phyloP scores from a whole-genome alignment of 306 rosid species.

The Castanea sativa region DNA sequence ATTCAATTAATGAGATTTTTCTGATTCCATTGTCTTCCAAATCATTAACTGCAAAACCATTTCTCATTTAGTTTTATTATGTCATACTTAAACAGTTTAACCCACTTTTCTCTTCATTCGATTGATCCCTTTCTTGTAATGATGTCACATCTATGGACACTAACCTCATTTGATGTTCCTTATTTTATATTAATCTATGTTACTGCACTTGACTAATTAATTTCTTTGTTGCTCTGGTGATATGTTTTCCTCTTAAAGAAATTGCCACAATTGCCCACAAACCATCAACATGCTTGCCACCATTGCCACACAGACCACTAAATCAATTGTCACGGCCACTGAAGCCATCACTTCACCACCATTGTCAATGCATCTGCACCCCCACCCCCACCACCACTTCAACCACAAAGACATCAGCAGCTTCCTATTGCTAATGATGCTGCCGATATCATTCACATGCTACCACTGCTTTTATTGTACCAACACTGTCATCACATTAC shows the following conservation, averaged over 20 bases:
- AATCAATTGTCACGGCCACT: neutral
- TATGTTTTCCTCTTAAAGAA: neutral
- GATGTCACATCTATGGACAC: neutral
- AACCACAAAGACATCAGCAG: neutral
- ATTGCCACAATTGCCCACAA: neutral
- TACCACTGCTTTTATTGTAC: neutral
- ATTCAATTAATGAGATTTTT: slow-evolving; percentile 8
- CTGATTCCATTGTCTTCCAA: neutral
- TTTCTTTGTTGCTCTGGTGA: neutral
- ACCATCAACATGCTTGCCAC: neutral
- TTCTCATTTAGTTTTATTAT: slow-evolving; percentile 10
- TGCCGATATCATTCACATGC: neutral
- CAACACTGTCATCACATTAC: neutral
- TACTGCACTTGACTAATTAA: neutral
- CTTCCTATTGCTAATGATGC: neutral
- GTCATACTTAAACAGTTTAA: neutral
- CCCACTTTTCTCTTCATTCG: neutral
- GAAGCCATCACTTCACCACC: neutral
- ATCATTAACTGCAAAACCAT: slow-evolving; percentile 13
- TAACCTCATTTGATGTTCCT: neutral
- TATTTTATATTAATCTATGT: neutral
- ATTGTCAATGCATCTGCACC: neutral
- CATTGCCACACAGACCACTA: neutral
- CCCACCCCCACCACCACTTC: neutral
- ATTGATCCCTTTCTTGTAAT: neutral